Evolutionary conservation across 805 yeast species (phyloP), one percentile per base, ranked within the genome.

Genomic region (Pichia eremophila): DNA sequence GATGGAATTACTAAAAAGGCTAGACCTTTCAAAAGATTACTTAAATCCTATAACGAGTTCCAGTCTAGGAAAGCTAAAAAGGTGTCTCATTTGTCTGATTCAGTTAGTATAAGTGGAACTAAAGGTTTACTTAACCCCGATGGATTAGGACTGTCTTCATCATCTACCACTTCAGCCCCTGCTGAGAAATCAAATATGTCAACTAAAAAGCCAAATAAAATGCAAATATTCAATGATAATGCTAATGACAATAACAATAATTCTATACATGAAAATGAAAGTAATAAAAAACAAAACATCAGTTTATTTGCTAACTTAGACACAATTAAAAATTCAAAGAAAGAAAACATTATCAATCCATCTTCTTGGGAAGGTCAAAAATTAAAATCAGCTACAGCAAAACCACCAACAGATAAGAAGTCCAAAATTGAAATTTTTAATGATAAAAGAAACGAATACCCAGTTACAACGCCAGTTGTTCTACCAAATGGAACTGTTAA

Each of bases 341-440:
- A 85, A 60, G 95, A 87, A 59, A 87, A 87, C 58, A 64, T 61
- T 8, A 39, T 75, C 19, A 65, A 68, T 2, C 71, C 88, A 0
- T 68, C 66, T 9, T 74, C 81, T 0, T 81, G 91, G 85, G 68
- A 66, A 14, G 89, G 91, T 0, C 83, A 84, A 55, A 68, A 65
- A 2, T 45, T 81, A n/a, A 59, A 64, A 22, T 83, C 79, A 55
- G 60, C 64, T n/a, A 39, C 41, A 11, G 10, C 31, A 7, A 43
- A n/a, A 17, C 38, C 4, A 43, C 43, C 1, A 9, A 36, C 8
- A 39, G 46, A 22, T 28, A 44, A 6, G 4, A 39, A 44, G 32
- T 9, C n/a, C 3, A 51, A 52, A 32, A 34, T 69, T 8, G 45
- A 70, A 0, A 69, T 77, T 5, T 73, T 72, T 51, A 61, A 64